phyloP scores from a whole-genome alignment of 2,329 filamentous ascomycete species.

The Fusarium sp. region DNA sequence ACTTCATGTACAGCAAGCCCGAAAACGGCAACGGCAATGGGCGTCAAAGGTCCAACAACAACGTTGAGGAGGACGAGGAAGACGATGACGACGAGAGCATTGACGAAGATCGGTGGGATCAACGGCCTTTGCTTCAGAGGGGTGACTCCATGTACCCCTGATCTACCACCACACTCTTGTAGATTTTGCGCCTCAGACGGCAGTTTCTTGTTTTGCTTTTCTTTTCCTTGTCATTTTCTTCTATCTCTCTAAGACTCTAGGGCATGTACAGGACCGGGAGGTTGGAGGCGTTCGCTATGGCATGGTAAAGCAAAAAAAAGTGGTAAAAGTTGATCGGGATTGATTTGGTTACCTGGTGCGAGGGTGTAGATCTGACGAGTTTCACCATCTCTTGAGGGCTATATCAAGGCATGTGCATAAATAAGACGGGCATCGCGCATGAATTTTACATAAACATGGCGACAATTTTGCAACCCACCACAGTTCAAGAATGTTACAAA shows the following conservation, averaged over 20 bases:
- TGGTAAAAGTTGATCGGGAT: conserved; percentile 19
- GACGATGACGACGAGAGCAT: conserved; percentile 49
- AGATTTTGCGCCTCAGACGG: conserved; percentile 11
- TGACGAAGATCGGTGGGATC: conserved; percentile 56
- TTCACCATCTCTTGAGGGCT: too few relatives aligned
- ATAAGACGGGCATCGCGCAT: too few relatives aligned
- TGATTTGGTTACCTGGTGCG: background rate
- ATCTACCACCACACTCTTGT: conserved; percentile 4
- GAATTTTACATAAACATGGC: too few relatives aligned
- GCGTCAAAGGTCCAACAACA: conserved; percentile 24
- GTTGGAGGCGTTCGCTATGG: conserved; percentile 36
- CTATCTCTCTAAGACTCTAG: conserved; percentile 18
- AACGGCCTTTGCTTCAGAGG: conserved; percentile 57
- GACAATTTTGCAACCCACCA: too few relatives aligned
- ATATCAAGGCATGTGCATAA: too few relatives aligned
- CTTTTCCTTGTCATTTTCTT: conserved; percentile 22
- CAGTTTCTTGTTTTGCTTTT: conserved; percentile 40
- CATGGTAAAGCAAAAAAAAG: conserved; percentile 19
- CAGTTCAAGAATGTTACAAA: too few relatives aligned
- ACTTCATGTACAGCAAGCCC: conserved; percentile 82
- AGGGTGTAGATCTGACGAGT: too few relatives aligned
- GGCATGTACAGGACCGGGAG: conserved; percentile 29
- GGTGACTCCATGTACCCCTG: conserved; percentile 50
- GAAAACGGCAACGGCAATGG: conserved; percentile 51
- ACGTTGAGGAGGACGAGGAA: conserved; percentile 46